phyloP scores from a whole-genome alignment of 202 grass and related monocot species.

The Dendrocalamus latiflorus region DNA sequence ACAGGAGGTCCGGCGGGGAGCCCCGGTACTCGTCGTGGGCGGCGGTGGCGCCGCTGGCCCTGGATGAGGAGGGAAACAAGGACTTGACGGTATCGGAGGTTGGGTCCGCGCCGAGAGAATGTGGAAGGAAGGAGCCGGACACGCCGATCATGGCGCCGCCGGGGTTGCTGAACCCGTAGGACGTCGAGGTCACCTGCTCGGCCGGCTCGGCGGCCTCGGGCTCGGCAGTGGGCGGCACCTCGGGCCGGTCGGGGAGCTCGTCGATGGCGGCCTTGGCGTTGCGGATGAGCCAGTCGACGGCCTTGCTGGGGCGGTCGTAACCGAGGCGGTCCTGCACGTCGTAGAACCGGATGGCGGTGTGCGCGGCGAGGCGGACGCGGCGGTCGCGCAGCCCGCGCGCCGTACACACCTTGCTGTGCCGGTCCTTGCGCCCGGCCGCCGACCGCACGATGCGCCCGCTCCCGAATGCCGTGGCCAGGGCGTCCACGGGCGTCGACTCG shows the following conservation, averaged over 20 bases:
- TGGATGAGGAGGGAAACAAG: conserved; percentile 68
- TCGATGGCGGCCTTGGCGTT: conserved; percentile 81
- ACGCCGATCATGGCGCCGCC: conserved; percentile 18
- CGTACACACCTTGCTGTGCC: conserved; percentile 92
- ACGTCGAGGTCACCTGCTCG: conserved; percentile 50
- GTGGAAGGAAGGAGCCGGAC: conserved; percentile 41
- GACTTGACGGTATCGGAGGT: conserved; percentile 77
- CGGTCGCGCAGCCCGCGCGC: conserved; percentile 70
- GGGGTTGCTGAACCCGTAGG: conserved; percentile 38
- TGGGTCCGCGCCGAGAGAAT: conserved; percentile 54
- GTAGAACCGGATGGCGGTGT: conserved; percentile 93
- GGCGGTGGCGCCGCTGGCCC: conserved; percentile 19
- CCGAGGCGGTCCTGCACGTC: conserved; percentile 89
- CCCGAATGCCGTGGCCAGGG: conserved; percentile 50
- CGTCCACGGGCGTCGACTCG: conserved; percentile 44
- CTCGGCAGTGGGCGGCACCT: conserved; percentile 24
- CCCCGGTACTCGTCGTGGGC: conserved; percentile 64
- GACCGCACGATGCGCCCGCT: conserved; percentile 85
- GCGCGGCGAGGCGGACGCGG: conserved; percentile 77
- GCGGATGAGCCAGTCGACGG: conserved; percentile 87
- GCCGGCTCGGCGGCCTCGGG: conserved; percentile 14
- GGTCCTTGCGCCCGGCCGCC: conserved; percentile 72
- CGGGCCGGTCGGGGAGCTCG: conserved; percentile 58
- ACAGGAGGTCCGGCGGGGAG: conserved; percentile 62
- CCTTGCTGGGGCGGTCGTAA: conserved; percentile 91